Evolutionary conservation across 2,329 filamentous ascomycete species (phyloP), one percentile per base, ranked within the genome.

Genomic region (Helicocarpus griseus): DNA sequence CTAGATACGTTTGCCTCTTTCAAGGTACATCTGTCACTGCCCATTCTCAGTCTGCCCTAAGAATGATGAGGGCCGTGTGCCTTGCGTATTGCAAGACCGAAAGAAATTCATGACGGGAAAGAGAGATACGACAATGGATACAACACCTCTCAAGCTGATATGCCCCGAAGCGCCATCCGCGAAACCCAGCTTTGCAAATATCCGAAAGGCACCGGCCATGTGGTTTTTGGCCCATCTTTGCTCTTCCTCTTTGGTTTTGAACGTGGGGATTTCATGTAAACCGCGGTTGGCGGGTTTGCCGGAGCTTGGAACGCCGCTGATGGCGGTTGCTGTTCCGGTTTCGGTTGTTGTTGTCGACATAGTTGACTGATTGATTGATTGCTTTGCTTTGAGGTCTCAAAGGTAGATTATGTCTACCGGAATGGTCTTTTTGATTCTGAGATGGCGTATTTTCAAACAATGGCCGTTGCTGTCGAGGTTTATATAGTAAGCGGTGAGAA

Each of bases 141-240:
- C 13, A 11, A 14, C 13, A 21, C 43, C 26, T 40, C 41, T 43
- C 24, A 72, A 54, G 36, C 69, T 73, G 50, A 76, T 75, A 58
- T 76, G 73, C 0, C 73, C 73, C 36, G 69, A 71, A 49, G 67
- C 64, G 1, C 73, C 73, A 53, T 76, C 73, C 31, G 71, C 63
- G 54, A 67, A 77, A 2, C 74, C 73, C 44, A 70, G 57, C 39
- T 72, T 69, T 1, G 70, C 69, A 61, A 76, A 77, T 3, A 76
- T 68, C 17, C 74, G 67, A 53, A 77, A 77, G 0, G 74, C 72
- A 5, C 67, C 65, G 0, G 69, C 73, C 59, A 77, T 66, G 33
- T 74, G 67, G 9, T 73, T 61, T 41, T 68, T 68, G 47, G 63
- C 60, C 51, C 64, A 67, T 43, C 60, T 60, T 28, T 65, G 56